Conservation (phyloP, 495 filamentous ascomycete species). For the Xanthoparmelia taractica region DNA sequence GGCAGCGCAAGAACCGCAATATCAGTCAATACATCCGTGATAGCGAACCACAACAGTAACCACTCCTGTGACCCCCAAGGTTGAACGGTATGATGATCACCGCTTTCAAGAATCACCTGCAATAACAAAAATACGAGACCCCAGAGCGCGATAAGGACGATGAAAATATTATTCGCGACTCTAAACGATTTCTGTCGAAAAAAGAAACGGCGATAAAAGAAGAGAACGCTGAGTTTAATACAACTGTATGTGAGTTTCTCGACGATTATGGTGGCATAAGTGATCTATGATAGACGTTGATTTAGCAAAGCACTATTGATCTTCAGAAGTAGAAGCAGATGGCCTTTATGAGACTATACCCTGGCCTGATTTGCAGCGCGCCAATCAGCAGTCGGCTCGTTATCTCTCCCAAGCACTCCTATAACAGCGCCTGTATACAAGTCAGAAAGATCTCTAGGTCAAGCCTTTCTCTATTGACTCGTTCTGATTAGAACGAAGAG, state of each 20-base stretch:
- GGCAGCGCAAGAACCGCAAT: slow-evolving; percentile 12
- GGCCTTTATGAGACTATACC: neutral
- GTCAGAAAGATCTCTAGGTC: neutral
- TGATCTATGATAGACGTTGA: neutral
- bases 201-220: slow-evolving; percentile 20
- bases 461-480: neutral
- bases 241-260: slow-evolving; percentile 14
- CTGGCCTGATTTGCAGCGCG: neutral
- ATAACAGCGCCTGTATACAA: neutral
- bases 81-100: neutral
- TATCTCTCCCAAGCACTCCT: slow-evolving; percentile 1
- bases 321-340: neutral
- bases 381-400: neutral
- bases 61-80: neutral
- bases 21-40: slow-evolving; percentile 15
- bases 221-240: slow-evolving; percentile 19
- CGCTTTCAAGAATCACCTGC: neutral
- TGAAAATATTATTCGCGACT: slow-evolving; percentile 1
- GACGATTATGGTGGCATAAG: neutral
- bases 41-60: slow-evolving; percentile 13
- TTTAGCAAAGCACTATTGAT: neutral
- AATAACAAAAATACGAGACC: slow-evolving; percentile 6
- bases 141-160: slow-evolving; percentile 11
- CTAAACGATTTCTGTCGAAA: neutral
- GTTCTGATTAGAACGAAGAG: neutral